These are phyloP conservation scores for Neophaeococcomyces aloes DNA, from an alignment of 2,329 filamentous ascomycete genomes.

Conservation along the genomic window DNA sequence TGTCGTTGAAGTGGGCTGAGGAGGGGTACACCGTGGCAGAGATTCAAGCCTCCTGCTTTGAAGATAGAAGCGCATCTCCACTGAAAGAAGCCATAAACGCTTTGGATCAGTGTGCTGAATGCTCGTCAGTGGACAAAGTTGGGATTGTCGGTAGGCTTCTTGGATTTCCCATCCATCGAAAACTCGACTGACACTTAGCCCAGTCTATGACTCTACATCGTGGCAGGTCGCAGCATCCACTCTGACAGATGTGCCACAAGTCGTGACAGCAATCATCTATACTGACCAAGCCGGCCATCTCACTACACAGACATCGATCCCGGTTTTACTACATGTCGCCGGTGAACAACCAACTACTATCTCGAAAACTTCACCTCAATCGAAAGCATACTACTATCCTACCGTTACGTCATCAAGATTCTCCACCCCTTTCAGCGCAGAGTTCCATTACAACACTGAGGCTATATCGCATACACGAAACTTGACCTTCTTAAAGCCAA, in stretches of 20 bases:
- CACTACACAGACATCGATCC: slow-evolving; percentile 17
- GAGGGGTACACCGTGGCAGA: slow-evolving; percentile 56
- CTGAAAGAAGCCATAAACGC: slow-evolving; percentile 21
- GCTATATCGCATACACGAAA: slow-evolving; percentile 56
- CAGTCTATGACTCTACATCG: slow-evolving; percentile 19
- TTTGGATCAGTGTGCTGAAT: slow-evolving; percentile 21
- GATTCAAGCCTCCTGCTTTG: slow-evolving; percentile 27
- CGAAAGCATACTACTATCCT: slow-evolving; percentile 34
- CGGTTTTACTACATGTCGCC: slow-evolving; percentile 25
- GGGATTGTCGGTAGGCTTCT: slow-evolving; percentile 26
- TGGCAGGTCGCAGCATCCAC: slow-evolving; percentile 9
- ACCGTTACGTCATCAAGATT: slow-evolving; percentile 36
- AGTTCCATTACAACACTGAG: slow-evolving; percentile 46
- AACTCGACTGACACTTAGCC: not conserved
- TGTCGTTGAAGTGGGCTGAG: slow-evolving; percentile 58
- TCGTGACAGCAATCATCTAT: slow-evolving; percentile 28
- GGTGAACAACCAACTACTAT: slow-evolving; percentile 13
- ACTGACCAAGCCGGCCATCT: slow-evolving; percentile 17
- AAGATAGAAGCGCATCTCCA: slow-evolving; percentile 8
- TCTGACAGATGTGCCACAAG: slow-evolving; percentile 19
- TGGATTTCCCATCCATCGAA: not conserved
- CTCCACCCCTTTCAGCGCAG: slow-evolving; percentile 39
- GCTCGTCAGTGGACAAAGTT: slow-evolving; percentile 19
- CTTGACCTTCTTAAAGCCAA: slow-evolving; percentile 14
- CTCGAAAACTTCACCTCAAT: slow-evolving; percentile 14